Percentiles rank a stretch among this genome's conserved stretches.
phyloP scores from a whole-genome alignment of 192 early-diverging fungal genomes.

The Linnemannia hyalina region DNA sequence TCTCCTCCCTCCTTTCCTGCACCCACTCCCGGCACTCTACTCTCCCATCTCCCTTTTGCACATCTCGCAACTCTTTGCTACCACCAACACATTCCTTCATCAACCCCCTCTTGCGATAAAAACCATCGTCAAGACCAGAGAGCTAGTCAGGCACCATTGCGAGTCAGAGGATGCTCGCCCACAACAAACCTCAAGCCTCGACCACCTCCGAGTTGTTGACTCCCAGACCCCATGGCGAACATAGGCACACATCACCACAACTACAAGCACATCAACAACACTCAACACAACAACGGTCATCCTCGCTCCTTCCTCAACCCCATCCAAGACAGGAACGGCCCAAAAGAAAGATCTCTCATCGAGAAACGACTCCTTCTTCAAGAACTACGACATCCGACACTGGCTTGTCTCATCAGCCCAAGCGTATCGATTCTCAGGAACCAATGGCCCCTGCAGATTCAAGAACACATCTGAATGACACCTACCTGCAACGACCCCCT shows the following conservation, averaged over 20 bases:
- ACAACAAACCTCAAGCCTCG: conserved; percentile 9
- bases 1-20: not conserved
- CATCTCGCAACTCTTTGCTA: not conserved
- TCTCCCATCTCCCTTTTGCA: not conserved
- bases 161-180: conserved; percentile 9
- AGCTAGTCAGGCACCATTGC: not conserved
- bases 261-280: not conserved
- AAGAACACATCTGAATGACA: not conserved
- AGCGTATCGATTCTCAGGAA: not conserved
- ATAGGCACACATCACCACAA: not conserved
- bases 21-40: too few species aligned
- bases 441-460: conserved; percentile 1
- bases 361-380: not conserved
- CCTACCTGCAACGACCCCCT: not conserved
- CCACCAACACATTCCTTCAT: not conserved
- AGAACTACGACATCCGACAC: not conserved
- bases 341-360: conserved; percentile 1
- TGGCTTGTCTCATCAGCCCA: not conserved
- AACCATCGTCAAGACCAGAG: not conserved
- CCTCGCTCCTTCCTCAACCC: not conserved
- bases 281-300: not conserved
- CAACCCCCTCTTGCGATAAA: not conserved
- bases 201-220: not conserved
- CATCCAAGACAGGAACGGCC: not conserved
- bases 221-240: not conserved